phyloP scores from a whole-genome alignment of 148 eudicot genomes.

The Vaccinium myrtillus region DNA sequence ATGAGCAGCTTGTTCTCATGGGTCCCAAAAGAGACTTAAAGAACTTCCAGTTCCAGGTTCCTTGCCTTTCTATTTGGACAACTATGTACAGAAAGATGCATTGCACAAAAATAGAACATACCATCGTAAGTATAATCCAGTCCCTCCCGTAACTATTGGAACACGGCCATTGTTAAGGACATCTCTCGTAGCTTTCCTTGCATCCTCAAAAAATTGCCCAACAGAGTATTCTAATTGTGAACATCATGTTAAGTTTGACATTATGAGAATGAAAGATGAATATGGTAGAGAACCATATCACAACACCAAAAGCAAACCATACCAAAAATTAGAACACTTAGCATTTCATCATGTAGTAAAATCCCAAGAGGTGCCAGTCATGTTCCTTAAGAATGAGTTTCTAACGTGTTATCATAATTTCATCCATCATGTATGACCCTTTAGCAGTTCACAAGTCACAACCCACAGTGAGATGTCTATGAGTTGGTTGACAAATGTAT shows the following conservation, averaged over 20 bases:
- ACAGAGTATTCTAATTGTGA: conserved; percentile 68
- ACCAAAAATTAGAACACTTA: neutral
- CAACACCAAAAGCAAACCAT: neutral
- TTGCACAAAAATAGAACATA: conserved; percentile 32
- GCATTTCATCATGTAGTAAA: neutral
- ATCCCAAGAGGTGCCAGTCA: neutral
- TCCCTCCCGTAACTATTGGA: conserved; percentile 92
- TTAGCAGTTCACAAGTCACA: neutral
- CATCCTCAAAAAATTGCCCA: conserved; percentile 90
- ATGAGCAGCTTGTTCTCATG: neutral
- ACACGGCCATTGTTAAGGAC: conserved; percentile 72
- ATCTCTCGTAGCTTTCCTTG: conserved; percentile 76
- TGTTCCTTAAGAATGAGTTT: neutral
- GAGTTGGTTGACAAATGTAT: neutral
- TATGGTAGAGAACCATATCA: neutral
- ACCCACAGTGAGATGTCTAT: neutral
- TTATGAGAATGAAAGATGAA: neutral
- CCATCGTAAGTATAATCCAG: conserved; percentile 96
- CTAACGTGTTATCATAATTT: neutral
- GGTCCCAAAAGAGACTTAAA: neutral
- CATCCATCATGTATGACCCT: neutral
- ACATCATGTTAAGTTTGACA: neutral
- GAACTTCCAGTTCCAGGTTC: neutral
- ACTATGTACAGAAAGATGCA: neutral
- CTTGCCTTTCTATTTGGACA: neutral